phyloP scores from a whole-genome alignment of 2,329 filamentous ascomycete species.

The Ophiocordyceps australis region DNA sequence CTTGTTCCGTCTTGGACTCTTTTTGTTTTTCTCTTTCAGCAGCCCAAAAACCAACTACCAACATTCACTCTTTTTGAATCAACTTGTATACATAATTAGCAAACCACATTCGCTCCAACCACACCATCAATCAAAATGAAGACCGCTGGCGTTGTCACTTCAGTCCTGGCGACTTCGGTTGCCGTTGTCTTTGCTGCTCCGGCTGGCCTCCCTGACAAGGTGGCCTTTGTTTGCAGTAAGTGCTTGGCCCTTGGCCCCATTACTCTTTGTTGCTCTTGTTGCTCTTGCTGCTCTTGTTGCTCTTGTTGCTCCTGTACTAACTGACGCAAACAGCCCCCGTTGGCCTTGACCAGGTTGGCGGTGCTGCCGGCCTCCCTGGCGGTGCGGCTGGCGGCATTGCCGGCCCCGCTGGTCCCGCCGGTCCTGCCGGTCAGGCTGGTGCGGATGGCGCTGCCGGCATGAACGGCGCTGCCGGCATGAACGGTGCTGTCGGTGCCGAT shows the following conservation, averaged over 20 bases:
- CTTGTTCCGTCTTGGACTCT: no score
- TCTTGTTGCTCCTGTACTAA: background rate
- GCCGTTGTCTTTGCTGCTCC: background rate
- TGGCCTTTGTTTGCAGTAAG: background rate
- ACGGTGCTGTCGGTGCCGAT: background rate
- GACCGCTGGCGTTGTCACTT: background rate
- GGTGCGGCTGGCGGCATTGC: no score
- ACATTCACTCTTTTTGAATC: no score
- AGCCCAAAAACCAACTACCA: no score
- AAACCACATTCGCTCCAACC: no score
- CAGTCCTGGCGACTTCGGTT: background rate
- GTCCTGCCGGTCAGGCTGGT: background rate
- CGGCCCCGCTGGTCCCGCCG: background rate
- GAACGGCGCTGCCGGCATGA: no score
- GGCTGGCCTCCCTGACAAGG: background rate
- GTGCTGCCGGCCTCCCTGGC: background rate
- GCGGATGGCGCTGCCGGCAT: background rate
- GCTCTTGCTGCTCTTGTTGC: background rate
- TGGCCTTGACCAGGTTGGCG: background rate
- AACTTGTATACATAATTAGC: no score
- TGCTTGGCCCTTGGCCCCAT: background rate
- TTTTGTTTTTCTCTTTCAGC: no score
- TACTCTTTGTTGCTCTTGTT: background rate
- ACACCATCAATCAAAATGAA: background rate
- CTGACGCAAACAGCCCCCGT: background rate